Base-by-base conservation (phyloP, 1,284 basidiomycete genomes). In the Xerocomus amazonicus region DNA sequence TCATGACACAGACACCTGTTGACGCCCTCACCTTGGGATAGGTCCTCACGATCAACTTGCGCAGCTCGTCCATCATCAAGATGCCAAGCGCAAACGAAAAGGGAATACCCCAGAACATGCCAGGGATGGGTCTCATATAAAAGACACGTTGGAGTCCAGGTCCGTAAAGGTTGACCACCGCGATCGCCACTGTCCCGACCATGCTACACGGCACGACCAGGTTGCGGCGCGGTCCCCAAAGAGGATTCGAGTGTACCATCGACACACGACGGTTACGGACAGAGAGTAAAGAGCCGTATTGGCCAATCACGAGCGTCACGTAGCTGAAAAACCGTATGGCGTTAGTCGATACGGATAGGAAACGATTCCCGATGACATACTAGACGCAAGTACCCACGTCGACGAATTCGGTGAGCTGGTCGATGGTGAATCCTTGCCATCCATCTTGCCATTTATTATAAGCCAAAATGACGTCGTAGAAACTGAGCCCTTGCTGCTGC, bases 91-190 rank as follows among this genome's bases (percentile, higher is more conserved):
- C 73, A 50, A 75, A 74, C 1, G 58, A 51, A 45, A 74, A 71
- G 0, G 73, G 73, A 29, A 73, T 56, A 16, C 68, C 71, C 73
- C 73, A 74, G 58, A 70, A 74, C 60, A 69, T 69, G 17, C 62
- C 63, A 3, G 72, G 73, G 37, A 74, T 72, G 2, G 70, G 70
- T 8, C 65, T 55, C 31, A 70, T 75, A 28, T 50, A 46, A 46
- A 69, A 72, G 28, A 71, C 68, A 1, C 41, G 28, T 39, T 69
- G 61, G 13, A 72, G 56, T 2, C 70, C 70, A 19, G 55, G 67
- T 13, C 69, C 70, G 47, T 71, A 70, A 27, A 71, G 49, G 56
- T 71, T 71, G 36, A 63, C 60, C 16, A 72, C 54, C 1, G 68
- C 69, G 47, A 72, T 63, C 33, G 71, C 52, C 32, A 52, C 54